Base-by-base conservation (phyloP, 768 basidiomycete species). In the Sporobolomyces phaffii region DNA sequence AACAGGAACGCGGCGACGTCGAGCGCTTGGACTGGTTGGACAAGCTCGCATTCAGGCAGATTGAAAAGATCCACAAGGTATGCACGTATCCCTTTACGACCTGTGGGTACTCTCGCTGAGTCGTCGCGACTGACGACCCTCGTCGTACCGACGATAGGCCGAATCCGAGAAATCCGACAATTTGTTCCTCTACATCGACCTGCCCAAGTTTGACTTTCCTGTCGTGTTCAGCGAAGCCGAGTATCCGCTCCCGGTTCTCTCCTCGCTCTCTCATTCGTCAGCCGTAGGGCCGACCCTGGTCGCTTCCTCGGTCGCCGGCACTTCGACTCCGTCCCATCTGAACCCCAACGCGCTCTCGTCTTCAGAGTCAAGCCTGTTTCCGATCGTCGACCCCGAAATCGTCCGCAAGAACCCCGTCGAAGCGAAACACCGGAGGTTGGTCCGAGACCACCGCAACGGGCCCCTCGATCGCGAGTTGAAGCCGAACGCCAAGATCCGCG, bases 11-110 rank as follows among this genome's bases (percentile, higher is more conserved):
- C 22, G 92, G 92, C 0, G 96, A 98, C 76, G 81, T 99, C 34
- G 85, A 88, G 3, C 91, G 92, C 77, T 87, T 90, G 3, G 96
- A 98, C 62, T 99, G 96, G 96, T 80, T 98, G 10, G 93, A 98
- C 76, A 87, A 88, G 68, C 78, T 96, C 79, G 86, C 89, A 9
- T 99, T 97, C 79, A 81, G 93, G 50, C 90, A 88, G 80, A 94
- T 98, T 82, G 92, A 92, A 70, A 89, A 92, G 77, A 86, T 93
- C 31, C 94, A 98, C 76, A 85, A 90, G 3, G 93, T 91, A n/a
- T n/a, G n/a, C n/a, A n/a, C n/a, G n/a, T n/a, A n/a, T n/a, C n/a
- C n/a, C n/a, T n/a, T n/a, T n/a, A 76, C 63, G 87, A 13, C 43
- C 28, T 17, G 5, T 38, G 8, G n/a, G 22, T 31, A 22, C 15